Percentiles rank a stretch among this genome's conserved stretches.
Conservation (phyloP, 768 basidiomycete species). For the Tylopilus balloui region DNA sequence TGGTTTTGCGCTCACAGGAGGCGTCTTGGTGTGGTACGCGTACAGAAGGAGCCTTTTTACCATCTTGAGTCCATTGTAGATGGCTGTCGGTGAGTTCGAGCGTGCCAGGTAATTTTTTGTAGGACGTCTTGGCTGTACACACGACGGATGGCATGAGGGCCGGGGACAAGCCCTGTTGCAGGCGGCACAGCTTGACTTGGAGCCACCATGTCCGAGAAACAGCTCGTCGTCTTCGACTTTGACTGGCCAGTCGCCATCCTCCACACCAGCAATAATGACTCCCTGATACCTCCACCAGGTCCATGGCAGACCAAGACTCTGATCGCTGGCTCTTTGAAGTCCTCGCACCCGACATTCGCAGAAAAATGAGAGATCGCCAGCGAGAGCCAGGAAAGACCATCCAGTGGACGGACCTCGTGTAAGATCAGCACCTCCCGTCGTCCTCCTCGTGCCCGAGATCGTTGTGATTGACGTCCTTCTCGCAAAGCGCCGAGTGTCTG, state of each 20-base stretch:
- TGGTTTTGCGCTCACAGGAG: conserved; percentile 47
- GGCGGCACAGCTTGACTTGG: not conserved
- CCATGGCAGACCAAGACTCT: conserved; percentile 91
- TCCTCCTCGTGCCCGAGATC: not conserved
- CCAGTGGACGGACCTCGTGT: conserved; percentile 98
- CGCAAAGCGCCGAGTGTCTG: conserved; percentile 58
- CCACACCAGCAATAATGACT: not conserved
- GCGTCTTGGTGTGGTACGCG: conserved; percentile 58
- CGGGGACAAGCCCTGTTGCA: too few relatives aligned
- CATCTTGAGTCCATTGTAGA: conserved; percentile 78
- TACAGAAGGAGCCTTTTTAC: conserved; percentile 59
- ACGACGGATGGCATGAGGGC: conserved; percentile 2
- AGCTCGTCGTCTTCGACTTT: conserved; percentile 93
- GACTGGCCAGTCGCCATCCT: conserved; percentile 64
- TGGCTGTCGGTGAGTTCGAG: conserved; percentile 70
- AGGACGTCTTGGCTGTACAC: conserved; percentile 65
- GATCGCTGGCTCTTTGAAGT: conserved; percentile 93
- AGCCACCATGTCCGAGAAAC: conserved; percentile 34
- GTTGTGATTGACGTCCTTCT: not conserved
- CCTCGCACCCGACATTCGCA: conserved; percentile 76
- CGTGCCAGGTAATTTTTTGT: conserved; percentile 76
- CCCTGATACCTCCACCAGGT: conserved; percentile 45
- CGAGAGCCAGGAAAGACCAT: conserved; percentile 51
- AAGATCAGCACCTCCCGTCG: conserved; percentile 27
- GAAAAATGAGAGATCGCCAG: conserved; percentile 51